Evolutionary conservation across 129 eudicot species (phyloP), one percentile per base, ranked within the genome.

Genomic region (Smallanthus sonchifolius): DNA sequence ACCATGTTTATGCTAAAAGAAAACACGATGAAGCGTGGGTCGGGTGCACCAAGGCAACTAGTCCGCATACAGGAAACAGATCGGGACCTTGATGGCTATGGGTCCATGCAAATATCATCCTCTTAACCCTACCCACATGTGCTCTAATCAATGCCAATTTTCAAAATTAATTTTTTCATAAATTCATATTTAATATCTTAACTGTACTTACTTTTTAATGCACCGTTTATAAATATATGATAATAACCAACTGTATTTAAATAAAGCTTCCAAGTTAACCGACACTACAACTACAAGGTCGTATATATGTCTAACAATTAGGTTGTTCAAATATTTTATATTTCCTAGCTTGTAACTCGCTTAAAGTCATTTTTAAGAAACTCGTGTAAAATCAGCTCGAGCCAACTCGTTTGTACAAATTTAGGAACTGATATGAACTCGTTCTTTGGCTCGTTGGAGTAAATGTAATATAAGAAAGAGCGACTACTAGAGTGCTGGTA

Each of bases 41-140:
- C 45, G 74, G 83, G 83, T 79, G 83, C 78, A 79, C 68, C 83
- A 65, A 72, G 9, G 83, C 83, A 79, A 55, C 61, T 56, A 72
- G 82, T 71, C 56, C 72, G 77, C 77, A 78, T 62, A 72, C 65
- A 78, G 32, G 82, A 78, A 77, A 70, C 70, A 49, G 57, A 70
- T 71, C 61, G 38, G 65, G 78, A 79, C 74, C 83, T 79, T 65
- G 78, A 79, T 79, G 83, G 73, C 67, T 52, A 79, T 72, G 83
- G 83, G 78, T 72, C 83, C 83, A 79, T 49, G 10, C 39, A 75
- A 6, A 75, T 65, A 65, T 68, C 65, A 76, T 70, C 56, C 37
- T 38, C 77, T 32, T 70, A 79, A 72, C 78, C 83, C 78, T 72
- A 79, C 78, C 43, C 78, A 72, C 83, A 79, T 79, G 83, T 54